phyloP scores from a whole-genome alignment of 805 yeast species.

The Teunomyces gatunensis region DNA sequence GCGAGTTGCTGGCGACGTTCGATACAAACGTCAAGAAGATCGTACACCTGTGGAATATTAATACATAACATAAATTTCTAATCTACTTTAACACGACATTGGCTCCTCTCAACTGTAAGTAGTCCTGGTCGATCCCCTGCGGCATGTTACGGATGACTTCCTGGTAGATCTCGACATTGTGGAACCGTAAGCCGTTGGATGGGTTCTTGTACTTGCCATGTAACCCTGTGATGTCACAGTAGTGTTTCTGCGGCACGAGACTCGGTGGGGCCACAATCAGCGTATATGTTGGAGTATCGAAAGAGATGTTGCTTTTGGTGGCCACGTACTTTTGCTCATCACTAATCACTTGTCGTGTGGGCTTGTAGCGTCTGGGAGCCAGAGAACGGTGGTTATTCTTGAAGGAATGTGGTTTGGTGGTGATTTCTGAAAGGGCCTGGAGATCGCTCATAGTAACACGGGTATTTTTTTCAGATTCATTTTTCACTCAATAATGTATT shows the following conservation, averaged over 20 bases:
- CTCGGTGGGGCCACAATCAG: slow-evolving; percentile 86
- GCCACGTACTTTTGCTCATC: slow-evolving; percentile 74
- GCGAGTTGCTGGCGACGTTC: slow-evolving; percentile 25
- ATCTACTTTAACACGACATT: slow-evolving; percentile 70
- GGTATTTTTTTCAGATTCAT: background rate
- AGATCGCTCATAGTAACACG: slow-evolving; percentile 15
- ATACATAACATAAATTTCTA: background rate
- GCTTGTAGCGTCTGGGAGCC: slow-evolving; percentile 64
- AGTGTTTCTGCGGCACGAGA: slow-evolving; percentile 71
- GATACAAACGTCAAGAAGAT: slow-evolving; percentile 27
- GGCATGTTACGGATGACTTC: slow-evolving; percentile 75
- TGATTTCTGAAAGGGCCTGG: slow-evolving; percentile 33
- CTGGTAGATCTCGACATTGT: slow-evolving; percentile 76
- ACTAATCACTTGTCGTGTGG: slow-evolving; percentile 64
- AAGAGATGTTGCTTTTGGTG: slow-evolving; percentile 35
- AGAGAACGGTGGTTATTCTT: slow-evolving; percentile 49
- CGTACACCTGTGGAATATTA: slow-evolving; percentile 25
- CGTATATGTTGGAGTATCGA: slow-evolving; percentile 63
- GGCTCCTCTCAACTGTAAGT: slow-evolving; percentile 81
- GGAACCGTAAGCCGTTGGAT: slow-evolving; percentile 69
- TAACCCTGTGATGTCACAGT: slow-evolving; percentile 92
- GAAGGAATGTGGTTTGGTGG: slow-evolving; percentile 50
- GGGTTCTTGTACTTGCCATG: slow-evolving; percentile 76
- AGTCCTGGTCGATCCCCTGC: slow-evolving; percentile 92
- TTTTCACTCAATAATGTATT: background rate